Conservation (phyloP, 208 protist genomes). For the Endotrypanum monterogeii region DNA sequence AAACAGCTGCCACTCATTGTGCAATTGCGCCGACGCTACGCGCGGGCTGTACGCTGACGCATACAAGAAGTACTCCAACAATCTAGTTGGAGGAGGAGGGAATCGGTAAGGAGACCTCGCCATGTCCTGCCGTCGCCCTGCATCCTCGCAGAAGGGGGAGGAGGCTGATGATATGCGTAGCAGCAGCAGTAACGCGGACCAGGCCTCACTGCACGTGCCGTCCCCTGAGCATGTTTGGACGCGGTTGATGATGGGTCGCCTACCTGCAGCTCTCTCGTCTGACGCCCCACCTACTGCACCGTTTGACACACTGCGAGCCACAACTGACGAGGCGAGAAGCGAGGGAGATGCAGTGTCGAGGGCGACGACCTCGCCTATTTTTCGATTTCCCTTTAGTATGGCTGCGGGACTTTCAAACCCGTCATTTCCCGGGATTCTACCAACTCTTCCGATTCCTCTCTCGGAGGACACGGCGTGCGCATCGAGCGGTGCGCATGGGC, state of each 20-base stretch:
- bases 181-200: slow-evolving; percentile 3
- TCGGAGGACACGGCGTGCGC: neutral
- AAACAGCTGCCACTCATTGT: neutral
- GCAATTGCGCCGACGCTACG: neutral
- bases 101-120: neutral
- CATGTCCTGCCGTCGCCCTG: neutral
- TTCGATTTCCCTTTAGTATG: slow-evolving; percentile 12
- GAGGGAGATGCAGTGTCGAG: neutral
- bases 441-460: neutral
- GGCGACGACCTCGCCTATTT: slow-evolving; percentile 3
- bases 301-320: neutral
- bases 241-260: neutral
- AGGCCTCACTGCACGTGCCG: slow-evolving; percentile 16
- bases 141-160: slow-evolving; percentile 10
- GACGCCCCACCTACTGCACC: neutral
- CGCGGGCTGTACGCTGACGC: neutral
- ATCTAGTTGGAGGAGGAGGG: neutral
- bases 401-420: neutral
- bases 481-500: neutral
- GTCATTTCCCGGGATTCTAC: slow-evolving; percentile 14
- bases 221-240: slow-evolving; percentile 25
- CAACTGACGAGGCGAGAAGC: neutral
- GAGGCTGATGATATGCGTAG: neutral
- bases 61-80: neutral
- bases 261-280: neutral